Percentiles rank a stretch among this genome's conserved stretches.
These are phyloP conservation scores for Picochlorum sp. DNA, from an alignment of 139 green algal genomes.

Conservation along the genomic window DNA sequence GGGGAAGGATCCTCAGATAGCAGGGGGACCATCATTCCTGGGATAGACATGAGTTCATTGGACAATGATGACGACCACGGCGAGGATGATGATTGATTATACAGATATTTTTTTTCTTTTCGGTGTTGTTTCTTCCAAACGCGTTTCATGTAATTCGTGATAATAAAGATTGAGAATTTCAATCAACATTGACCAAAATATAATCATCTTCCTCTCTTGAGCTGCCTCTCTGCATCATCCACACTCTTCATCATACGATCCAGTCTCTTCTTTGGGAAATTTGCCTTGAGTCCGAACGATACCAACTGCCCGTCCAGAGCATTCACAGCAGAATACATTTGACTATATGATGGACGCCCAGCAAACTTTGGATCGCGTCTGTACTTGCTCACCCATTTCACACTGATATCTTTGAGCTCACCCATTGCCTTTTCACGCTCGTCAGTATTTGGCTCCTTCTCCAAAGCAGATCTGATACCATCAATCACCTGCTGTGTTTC, in stretches of 20 bases:
- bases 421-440: constrained; percentile 57
- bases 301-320: constrained; percentile 86
- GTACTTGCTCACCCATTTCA: constrained; percentile 12
- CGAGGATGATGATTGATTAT: not conserved
- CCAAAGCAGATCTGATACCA: constrained; percentile 44
- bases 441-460: constrained; percentile 48
- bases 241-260: constrained; percentile 78
- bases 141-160: not conserved
- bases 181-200: no score
- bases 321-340: constrained; percentile 85
- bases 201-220: constrained; percentile 45
- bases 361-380: constrained; percentile 46
- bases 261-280: constrained; percentile 86
- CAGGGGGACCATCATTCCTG: constrained; percentile 21
- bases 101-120: constrained; percentile 12
- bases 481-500: constrained; percentile 35
- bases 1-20: constrained; percentile 1
- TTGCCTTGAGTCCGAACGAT: constrained; percentile 69
- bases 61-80: constrained; percentile 1
- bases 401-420: constrained; percentile 35
- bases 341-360: constrained; percentile 71
- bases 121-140: no score
- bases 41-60: constrained; percentile 43
- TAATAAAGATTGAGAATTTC: not conserved
- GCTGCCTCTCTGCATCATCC: constrained; percentile 42